phyloP scores from a whole-genome alignment of 495 filamentous ascomycete species.

The Penicillium cataractarum region DNA sequence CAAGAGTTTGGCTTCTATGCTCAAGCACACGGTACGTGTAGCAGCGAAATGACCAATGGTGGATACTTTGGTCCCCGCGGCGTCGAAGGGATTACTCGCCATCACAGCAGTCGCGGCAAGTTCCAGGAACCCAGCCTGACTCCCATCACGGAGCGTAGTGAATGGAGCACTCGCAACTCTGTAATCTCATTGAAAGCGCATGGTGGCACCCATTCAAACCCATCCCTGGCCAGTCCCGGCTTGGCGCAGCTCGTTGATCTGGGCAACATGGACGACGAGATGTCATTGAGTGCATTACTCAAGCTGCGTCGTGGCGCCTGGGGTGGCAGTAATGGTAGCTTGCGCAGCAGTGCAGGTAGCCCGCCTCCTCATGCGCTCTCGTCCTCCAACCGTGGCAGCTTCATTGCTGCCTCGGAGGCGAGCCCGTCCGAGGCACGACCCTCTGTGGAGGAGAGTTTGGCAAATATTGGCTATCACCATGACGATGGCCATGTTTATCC shows the following conservation, averaged over 20 bases:
- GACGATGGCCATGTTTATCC: slow-evolving; percentile 20
- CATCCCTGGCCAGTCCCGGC: slow-evolving; percentile 58
- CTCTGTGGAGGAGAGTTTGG: slow-evolving; percentile 23
- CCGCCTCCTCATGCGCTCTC: slow-evolving; percentile 47
- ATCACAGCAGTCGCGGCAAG: slow-evolving; percentile 67
- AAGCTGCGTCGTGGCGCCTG: slow-evolving; percentile 75
- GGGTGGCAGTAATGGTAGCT: slow-evolving; percentile 77
- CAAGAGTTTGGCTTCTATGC: slow-evolving; percentile 99
- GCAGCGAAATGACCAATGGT: slow-evolving; percentile 67
- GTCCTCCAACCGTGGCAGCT: slow-evolving; percentile 42
- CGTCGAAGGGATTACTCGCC: slow-evolving; percentile 64
- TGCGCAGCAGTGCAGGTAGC: slow-evolving; percentile 66
- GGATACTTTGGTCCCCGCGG: slow-evolving; percentile 87
- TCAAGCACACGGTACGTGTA: slow-evolving; percentile 51
- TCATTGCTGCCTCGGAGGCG: slow-evolving; percentile 40
- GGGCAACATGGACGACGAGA: slow-evolving; percentile 67
- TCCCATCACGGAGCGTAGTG: slow-evolving; percentile 93
- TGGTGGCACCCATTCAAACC: slow-evolving; percentile 45
- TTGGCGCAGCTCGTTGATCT: slow-evolving; percentile 74
- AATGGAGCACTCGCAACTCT: slow-evolving; percentile 93
- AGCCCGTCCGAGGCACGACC: slow-evolving; percentile 33
- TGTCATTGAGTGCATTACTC: slow-evolving; percentile 71
- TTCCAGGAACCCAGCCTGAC: slow-evolving; percentile 89
- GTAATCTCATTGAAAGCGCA: slow-evolving; percentile 73
- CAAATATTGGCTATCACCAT: slow-evolving; percentile 13